Conservation (phyloP, 2,329 filamentous ascomycete genomes). For the Penicillium sp. region DNA sequence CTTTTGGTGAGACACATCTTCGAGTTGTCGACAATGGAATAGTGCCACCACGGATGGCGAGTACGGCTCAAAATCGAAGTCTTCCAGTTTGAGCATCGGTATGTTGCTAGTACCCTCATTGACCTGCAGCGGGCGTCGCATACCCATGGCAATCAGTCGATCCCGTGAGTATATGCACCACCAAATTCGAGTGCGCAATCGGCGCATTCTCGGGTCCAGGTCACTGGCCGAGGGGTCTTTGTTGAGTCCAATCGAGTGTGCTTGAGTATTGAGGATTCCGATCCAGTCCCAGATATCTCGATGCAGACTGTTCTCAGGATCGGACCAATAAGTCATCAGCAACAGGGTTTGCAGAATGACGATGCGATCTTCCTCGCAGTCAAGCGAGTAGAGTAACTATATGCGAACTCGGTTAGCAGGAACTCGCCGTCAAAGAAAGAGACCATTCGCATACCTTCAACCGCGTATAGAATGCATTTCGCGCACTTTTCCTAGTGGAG, state of each 20-base stretch:
- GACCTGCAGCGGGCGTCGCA: slow-evolving; percentile 84
- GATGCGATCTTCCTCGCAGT: slow-evolving; percentile 84
- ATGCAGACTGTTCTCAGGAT: slow-evolving; percentile 79
- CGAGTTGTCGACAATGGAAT: slow-evolving; percentile 66
- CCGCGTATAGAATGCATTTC: slow-evolving; percentile 81
- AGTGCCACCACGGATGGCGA: slow-evolving; percentile 67
- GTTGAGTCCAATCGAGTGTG: slow-evolving; percentile 84
- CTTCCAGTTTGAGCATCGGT: slow-evolving; percentile 76
- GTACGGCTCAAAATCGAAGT: slow-evolving; percentile 74
- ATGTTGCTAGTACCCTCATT: slow-evolving; percentile 90
- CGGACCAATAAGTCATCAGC: slow-evolving; percentile 92
- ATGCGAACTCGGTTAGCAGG: background rate
- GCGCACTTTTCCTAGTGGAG: slow-evolving; percentile 71
- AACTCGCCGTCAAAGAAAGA: background rate
- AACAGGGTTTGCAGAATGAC: slow-evolving; percentile 80
- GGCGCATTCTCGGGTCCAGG: slow-evolving; percentile 68
- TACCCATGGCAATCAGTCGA: slow-evolving; percentile 81
- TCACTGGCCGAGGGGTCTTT: slow-evolving; percentile 65
- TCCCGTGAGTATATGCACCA: slow-evolving; percentile 94
- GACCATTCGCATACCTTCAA: slow-evolving; percentile 63
- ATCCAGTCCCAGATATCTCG: slow-evolving; percentile 97
- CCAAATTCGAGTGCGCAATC: slow-evolving; percentile 86
- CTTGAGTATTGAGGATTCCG: slow-evolving; percentile 83
- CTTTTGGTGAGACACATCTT: slow-evolving; percentile 70
- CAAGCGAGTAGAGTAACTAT: slow-evolving; percentile 83